Conservation (phyloP, 805 yeast genomes). For the Lipomyces spencermartinsiae region DNA sequence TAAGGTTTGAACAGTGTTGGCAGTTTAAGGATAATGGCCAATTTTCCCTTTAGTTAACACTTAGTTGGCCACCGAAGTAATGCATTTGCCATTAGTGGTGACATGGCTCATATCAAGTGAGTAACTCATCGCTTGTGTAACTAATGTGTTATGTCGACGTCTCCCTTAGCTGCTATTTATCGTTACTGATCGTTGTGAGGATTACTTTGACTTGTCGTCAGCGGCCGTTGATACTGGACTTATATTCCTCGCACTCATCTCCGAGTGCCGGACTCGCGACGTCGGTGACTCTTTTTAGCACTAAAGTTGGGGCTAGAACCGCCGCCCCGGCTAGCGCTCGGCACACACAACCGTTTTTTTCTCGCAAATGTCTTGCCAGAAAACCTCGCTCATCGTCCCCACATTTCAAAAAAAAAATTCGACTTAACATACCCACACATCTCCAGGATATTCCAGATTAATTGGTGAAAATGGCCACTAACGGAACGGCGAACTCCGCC, state of each 20-base stretch:
- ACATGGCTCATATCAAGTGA: no score
- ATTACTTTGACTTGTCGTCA: not conserved
- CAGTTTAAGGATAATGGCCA: no score
- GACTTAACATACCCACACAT: not conserved
- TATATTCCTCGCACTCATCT: no score
- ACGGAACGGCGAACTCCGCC: constrained; percentile 6
- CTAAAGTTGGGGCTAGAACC: not conserved
- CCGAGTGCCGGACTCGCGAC: not conserved
- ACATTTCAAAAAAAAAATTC: not conserved
- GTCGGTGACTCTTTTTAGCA: no score
- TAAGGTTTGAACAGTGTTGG: no score
- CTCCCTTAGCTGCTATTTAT: not conserved
- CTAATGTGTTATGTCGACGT: not conserved
- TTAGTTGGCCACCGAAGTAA: no score
- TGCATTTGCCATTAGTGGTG: no score
- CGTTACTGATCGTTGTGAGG: not conserved
- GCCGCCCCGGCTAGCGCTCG: not conserved
- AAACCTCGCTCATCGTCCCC: not conserved
- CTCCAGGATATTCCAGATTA: not conserved
- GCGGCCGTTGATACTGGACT: not conserved
- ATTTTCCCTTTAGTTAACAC: no score
- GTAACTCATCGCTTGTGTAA: no score
- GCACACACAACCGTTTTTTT: no score
- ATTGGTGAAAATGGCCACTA: not conserved
- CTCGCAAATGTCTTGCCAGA: not conserved